Conservation (phyloP, 371 early-diverging fungal genomes). For the Mortierella sp. region DNA sequence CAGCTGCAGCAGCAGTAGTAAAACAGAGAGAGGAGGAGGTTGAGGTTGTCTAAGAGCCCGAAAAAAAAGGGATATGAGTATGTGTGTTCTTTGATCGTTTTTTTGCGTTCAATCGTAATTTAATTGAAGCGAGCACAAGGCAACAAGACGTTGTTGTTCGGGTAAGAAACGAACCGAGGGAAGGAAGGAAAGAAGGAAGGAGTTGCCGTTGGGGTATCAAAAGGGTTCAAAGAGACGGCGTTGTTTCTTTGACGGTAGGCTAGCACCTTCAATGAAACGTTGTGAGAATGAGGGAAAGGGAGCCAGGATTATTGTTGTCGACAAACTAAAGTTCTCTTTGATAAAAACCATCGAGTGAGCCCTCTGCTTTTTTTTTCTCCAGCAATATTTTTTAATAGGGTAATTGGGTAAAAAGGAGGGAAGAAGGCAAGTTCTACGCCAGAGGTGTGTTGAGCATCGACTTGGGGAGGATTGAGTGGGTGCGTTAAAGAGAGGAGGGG, state of each 20-base stretch:
- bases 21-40: no score
- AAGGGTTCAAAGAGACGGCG: neutral
- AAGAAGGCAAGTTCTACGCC: neutral
- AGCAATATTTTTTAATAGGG: neutral
- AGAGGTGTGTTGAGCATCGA: constrained; percentile 9
- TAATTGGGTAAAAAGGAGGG: neutral
- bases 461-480: neutral
- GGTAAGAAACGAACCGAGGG: constrained; percentile 4
- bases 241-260: neutral
- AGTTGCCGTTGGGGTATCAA: neutral
- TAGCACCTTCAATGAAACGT: no score
- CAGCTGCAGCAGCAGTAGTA: no score
- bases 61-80: no score
- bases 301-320: no score
- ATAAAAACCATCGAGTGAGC: no score
- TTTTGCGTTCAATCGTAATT: neutral
- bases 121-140: neutral
- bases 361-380: neutral
- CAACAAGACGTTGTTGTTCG: neutral
- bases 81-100: no score
- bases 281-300: no score
- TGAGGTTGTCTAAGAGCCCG: no score
- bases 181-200: no score
- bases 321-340: no score
- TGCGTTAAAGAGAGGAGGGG: no score